Evolutionary conservation across 306 rosid species (phyloP).

Genomic region (Mimosa pudica): DNA sequence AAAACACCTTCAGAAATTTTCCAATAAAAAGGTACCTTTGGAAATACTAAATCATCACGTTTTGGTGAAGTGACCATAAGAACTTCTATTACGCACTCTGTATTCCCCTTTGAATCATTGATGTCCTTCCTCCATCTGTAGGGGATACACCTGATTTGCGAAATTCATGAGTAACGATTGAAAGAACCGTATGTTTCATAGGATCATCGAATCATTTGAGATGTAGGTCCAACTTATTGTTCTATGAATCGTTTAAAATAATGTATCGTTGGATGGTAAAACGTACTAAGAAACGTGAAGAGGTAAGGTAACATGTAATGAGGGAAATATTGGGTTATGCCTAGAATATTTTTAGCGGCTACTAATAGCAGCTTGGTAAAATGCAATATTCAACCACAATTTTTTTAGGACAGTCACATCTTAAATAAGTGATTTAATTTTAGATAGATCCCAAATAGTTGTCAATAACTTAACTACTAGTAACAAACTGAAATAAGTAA

Average conservation of each 20-base stretch:
- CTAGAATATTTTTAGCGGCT: neutral
- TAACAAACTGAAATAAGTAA: no score
- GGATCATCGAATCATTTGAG: neutral
- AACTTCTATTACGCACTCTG: constrained; percentile 61
- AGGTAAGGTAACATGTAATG: constrained; percentile 9
- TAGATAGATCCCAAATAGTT: no score
- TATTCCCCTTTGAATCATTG: constrained; percentile 33
- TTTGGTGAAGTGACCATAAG: constrained; percentile 90
- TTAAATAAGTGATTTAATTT: no score
- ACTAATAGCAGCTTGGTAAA: neutral
- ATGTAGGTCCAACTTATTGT: neutral
- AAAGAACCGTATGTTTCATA: neutral
- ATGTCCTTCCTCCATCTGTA: constrained; percentile 57
- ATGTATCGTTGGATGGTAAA: neutral
- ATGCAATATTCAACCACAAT: constrained; percentile 9
- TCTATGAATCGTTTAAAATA: constrained; percentile 15
- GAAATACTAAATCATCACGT: constrained; percentile 80
- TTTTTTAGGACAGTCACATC: no score
- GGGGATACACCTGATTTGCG: constrained; percentile 74
- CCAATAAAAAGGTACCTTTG: constrained; percentile 58
- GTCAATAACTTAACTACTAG: no score
- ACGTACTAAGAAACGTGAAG: neutral
- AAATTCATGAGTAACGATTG: constrained; percentile 3
- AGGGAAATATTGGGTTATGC: neutral
- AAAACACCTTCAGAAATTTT: neutral